Percentiles rank a stretch among this genome's conserved stretches.
Conservation (phyloP, 768 basidiomycete species). For the Russula griseocarnosa region DNA sequence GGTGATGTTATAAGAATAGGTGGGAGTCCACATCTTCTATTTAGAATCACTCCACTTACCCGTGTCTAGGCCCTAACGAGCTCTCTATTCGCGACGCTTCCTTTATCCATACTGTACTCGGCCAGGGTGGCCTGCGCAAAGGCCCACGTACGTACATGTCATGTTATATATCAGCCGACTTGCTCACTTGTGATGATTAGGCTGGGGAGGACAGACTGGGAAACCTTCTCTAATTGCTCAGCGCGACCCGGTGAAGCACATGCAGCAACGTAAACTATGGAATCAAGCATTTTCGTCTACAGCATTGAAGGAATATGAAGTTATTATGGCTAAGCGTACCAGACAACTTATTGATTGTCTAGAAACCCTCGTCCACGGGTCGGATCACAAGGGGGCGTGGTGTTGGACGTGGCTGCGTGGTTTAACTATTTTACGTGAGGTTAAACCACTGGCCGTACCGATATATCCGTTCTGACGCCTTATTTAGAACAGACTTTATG, state of each 20-base stretch:
- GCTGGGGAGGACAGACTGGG: constrained; percentile 14
- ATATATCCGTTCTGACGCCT: not conserved
- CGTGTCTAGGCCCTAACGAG: constrained; percentile 14
- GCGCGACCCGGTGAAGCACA: constrained; percentile 39
- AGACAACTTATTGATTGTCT: constrained; percentile 34
- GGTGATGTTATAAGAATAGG: constrained; percentile 40
- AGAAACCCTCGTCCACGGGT: constrained; percentile 21
- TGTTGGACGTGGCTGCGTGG: constrained; percentile 37
- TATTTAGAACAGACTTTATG: constrained; percentile 45
- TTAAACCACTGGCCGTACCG: constrained; percentile 2
- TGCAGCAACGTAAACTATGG: constrained; percentile 43
- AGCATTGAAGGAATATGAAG: constrained; percentile 44
- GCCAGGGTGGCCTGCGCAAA: constrained; percentile 23
- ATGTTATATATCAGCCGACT: no score
- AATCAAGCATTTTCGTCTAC: constrained; percentile 40
- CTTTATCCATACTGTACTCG: constrained; percentile 8
- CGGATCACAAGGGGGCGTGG: constrained; percentile 20
- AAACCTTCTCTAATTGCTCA: constrained; percentile 32
- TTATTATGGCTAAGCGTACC: constrained; percentile 36
- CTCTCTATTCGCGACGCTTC: constrained; percentile 17
- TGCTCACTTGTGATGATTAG: not conserved
- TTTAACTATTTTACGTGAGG: constrained; percentile 40
- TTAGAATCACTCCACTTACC: not conserved
- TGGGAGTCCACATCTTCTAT: constrained; percentile 19
- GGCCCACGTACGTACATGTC: constrained; percentile 17